Base-by-base conservation (phyloP, 345 rosid species). In the Murraya koenigii region DNA sequence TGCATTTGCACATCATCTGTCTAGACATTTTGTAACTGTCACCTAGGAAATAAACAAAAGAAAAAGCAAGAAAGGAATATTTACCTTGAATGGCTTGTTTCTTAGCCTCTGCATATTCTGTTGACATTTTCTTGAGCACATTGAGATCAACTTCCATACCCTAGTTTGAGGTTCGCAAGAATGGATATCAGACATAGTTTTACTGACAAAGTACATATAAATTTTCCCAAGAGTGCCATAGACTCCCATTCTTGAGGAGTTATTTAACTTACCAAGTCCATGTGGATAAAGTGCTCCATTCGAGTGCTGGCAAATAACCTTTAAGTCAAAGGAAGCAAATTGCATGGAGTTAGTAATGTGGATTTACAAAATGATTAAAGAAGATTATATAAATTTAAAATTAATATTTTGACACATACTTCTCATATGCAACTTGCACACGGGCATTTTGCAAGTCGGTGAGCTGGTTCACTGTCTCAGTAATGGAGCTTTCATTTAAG, bases 241-340 rank as follows among this genome's bases (percentile, higher is more conserved):
- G 3, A 20, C 17, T 60, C 36, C 30, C 41, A 54, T 44, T 25
- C 60, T 58, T 26, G 8, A 54, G 52, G 39, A 58, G 41, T 76
- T 33, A 54, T 6, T 52, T 47, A 64, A 77, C 89, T 82, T 88
- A 96, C 97, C 95, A 94, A 39, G 87, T 96, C 91, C 94, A 91
- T 72, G 79, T 87, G 92, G 80, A 94, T 87, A 76, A 90, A 88
- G 25, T 86, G 76, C 66, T 90, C 88, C n/a, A 94, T 88, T 70
- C 77, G 76, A 33, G 93, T 78, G 47, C 87, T 81, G 8, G 86
- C 75, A 78, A 87, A 82, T 82, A 94, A 82, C 80, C 99, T 92
- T 86, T 67, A 36, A 59, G 54, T 71, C 28, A 80, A 76, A 55
- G 68, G 81, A 80, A 61, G 65, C 44, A 80, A 32, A 64, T 39